Base-by-base conservation (phyloP, 1,284 basidiomycete species). In the Violaceomyces palustris region DNA sequence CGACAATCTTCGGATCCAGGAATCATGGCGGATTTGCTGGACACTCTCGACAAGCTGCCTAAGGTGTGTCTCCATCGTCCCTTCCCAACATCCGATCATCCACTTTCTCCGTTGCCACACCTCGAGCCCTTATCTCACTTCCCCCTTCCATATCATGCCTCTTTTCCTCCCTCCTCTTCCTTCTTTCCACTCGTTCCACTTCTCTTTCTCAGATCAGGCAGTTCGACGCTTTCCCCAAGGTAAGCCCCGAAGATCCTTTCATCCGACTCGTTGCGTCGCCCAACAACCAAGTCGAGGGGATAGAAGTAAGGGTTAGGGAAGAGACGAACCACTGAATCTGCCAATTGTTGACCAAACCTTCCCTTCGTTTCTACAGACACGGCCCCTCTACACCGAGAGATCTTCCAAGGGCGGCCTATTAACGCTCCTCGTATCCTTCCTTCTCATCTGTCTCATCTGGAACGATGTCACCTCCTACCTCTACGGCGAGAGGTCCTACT, bases 381-480 rank as follows among this genome's bases (percentile, higher is more conserved):
- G 88, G 21, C 81, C 87, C 11, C 85, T 87, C 0, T 97, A 96
- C 80, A 88, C 86, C 62, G 75, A 84, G 18, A 83, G 86, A 45
- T 89, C 90, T 2, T 83, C 86, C 55, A 82, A 85, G 15, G 85
- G 93, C 35, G 93, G 93, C 1, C 80, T 93, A 67, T 76, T 93
- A 67, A 97, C 93, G 5, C 69, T 94, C 53, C 77, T 91, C 40
- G 83, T 96, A 19, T 77, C 79, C 2, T 51, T 86, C 14, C 65
- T 89, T 35, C 85, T 88, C 14, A 77, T 87, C 40, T 59, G 88
- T 27, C 80, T 91, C 22, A 78, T 88, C 42, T 79, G 91, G 67
- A 89, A 91, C 65, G 92, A 97, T 66, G 75, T 93, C 33, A 83
- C 83, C 35, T 88, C 93, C 67, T 97, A 83, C 69, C 77, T 97